Conservation (phyloP, 2,329 filamentous ascomycete species). For the Penicillium sp. region DNA sequence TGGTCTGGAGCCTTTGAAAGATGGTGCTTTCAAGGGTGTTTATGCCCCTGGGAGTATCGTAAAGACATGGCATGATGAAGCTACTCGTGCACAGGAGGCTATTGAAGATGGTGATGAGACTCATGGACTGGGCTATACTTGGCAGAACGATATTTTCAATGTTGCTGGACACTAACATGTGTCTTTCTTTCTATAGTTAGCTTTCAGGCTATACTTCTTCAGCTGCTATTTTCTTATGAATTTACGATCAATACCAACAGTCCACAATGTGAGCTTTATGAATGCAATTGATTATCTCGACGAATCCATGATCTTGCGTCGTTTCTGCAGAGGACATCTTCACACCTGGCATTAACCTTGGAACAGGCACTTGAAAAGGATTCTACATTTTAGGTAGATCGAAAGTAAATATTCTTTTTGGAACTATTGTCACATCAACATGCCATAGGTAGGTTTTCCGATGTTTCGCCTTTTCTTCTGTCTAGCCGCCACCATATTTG, state of each 20-base stretch:
- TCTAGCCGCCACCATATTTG: no score
- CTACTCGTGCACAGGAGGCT: slow-evolving; percentile 66
- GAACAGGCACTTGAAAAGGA: no score
- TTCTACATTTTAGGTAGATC: no score
- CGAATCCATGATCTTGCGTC: no score
- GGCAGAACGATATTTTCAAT: slow-evolving; percentile 84
- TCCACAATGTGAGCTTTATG: neutral
- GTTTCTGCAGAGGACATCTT: no score
- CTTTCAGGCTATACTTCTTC: no score
- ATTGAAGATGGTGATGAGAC: slow-evolving; percentile 69
- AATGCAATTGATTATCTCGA: no score
- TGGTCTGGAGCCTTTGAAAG: slow-evolving; percentile 64
- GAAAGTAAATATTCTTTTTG: no score
- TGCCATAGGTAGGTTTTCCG: no score
- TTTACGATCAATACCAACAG: neutral
- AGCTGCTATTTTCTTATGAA: neutral
- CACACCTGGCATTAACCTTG: no score
- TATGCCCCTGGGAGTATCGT: slow-evolving; percentile 90
- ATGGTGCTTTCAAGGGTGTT: slow-evolving; percentile 74
- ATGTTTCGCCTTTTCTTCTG: no score
- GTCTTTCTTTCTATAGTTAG: neutral
- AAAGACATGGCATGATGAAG: slow-evolving; percentile 86
- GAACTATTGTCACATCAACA: no score
- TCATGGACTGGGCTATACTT: slow-evolving; percentile 57
- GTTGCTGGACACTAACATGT: slow-evolving; percentile 28